Percentiles rank a stretch among this genome's conserved stretches.
These are phyloP conservation scores for Ceratocystis smalleyi DNA, from an alignment of 2,329 filamentous ascomycete species.

Conservation along the genomic window DNA sequence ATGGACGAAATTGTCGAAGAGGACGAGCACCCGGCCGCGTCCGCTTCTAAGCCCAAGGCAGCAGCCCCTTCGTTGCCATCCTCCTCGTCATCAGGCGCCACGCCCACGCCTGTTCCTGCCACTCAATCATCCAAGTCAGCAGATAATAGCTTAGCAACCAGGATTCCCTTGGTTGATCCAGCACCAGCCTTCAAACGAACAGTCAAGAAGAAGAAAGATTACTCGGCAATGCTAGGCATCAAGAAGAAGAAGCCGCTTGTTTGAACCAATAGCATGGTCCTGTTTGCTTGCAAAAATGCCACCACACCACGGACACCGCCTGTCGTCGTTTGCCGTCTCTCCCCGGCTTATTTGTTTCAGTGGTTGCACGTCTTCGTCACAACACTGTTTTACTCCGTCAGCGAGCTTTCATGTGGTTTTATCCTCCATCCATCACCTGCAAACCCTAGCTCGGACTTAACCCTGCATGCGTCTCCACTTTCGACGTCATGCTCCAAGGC, in stretches of 20 bases:
- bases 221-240: constrained; percentile 59
- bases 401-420: constrained; percentile 1
- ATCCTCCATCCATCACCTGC: neutral
- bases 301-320: too few relatives aligned
- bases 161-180: constrained; percentile 15
- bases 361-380: neutral
- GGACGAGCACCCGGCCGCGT: constrained; percentile 2
- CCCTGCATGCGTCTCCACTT: neutral
- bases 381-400: constrained; percentile 11
- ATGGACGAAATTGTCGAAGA: constrained; percentile 17
- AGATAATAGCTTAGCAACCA: constrained; percentile 18
- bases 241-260: constrained; percentile 62
- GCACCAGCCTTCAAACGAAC: constrained; percentile 48
- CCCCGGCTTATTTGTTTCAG: neutral
- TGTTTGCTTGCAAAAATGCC: constrained; percentile 3
- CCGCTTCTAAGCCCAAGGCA: neutral
- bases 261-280: constrained; percentile 22
- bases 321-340: neutral
- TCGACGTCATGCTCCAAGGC: neutral
- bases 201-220: constrained; percentile 77
- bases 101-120: neutral
- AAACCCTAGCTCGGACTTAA: neutral
- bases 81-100: neutral
- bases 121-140: neutral
- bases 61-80: neutral